A percentile compares a stretch with the other conserved stretches of the same genome.
phyloP scores from a whole-genome alignment of 2,329 filamentous ascomycete genomes.

The Septoria linicola region DNA sequence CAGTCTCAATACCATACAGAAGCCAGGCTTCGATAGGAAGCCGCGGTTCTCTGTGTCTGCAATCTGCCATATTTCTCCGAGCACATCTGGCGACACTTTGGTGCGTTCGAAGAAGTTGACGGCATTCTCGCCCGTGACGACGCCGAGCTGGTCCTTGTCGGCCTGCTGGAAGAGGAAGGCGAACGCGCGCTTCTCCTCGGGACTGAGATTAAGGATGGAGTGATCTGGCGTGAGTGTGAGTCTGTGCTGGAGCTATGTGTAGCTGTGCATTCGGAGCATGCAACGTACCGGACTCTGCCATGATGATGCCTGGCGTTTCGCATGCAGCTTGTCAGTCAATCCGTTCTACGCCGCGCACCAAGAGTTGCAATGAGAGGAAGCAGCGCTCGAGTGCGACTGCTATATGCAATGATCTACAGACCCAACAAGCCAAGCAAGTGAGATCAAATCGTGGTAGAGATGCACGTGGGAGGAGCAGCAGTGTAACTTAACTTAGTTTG shows the following conservation, averaged over 20 bases:
- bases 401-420: conserved; percentile 2
- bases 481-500: neutral
- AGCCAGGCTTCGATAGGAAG: conserved; percentile 86
- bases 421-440: neutral
- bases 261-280: no score
- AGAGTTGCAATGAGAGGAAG: neutral
- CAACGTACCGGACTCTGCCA: conserved; percentile 27
- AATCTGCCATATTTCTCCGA: conserved; percentile 99
- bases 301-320: conserved; percentile 22
- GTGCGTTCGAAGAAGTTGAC: conserved; percentile 99
- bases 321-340: no score
- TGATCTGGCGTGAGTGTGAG: conserved; percentile 30
- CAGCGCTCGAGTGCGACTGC: neutral
- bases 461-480: conserved; percentile 8
- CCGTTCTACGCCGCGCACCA: conserved; percentile 5
- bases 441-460: conserved; percentile 1
- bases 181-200: conserved; percentile 92
- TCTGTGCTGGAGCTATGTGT: conserved; percentile 3
- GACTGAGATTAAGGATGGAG: conserved; percentile 64
- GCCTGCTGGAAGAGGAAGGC: conserved; percentile 90
- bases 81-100: conserved; percentile 75
- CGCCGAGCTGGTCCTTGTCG: conserved; percentile 85
- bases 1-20: conserved; percentile 86
- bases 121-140: conserved; percentile 92
- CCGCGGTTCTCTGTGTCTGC: conserved; percentile 95